Base-by-base conservation (phyloP, 495 filamentous ascomycete genomes). In the Aspergillus leporis region DNA sequence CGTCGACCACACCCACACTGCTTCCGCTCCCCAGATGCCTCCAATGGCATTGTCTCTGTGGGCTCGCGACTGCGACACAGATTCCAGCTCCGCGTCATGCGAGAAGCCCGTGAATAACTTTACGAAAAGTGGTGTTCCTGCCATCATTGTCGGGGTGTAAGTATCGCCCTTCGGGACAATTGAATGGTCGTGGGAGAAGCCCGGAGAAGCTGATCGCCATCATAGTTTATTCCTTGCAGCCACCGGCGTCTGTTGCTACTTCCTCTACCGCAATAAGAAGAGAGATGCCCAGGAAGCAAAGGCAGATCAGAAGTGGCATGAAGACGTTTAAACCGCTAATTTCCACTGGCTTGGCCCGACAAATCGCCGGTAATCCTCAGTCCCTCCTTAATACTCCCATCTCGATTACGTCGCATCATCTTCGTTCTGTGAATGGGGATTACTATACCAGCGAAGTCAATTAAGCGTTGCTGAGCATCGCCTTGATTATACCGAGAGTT, bases 71-170 rank as follows among this genome's bases (percentile, higher is more conserved):
- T 56, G 54, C 23, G 48, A 52, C 32, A 13, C 7, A 6, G 22
- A 34, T 25, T 14, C 19, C 25, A 30, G 4, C 23, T 16, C 34
- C 13, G 12, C 5, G 2, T 21, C 48, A 5, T 51, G 52, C 34
- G 61, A 63, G 21, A 63, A 63, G 56, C 61, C 61, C 12, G 41
- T 47, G 30, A 59, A 51, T 25, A 63, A 32, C 38, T 63, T 63
- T 31, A 40, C 55, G 22, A 63, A 63, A 52, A 63, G 56, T 50
- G 61, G 61, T 21, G 51, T 63, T 4, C 61, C 61, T 21, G 61
- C 43, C 55, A 63, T 63, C 40, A 54, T 63, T 45, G 31, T 55
- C n/a, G 61, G 56, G 16, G 51, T 63, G 61, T 63, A 55, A 8
- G 61, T 63, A n/a, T 31, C 14, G 10, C 23, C 28, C 41, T 32